Evolutionary conservation across 176 grass and related monocot genomes (phyloP).

Genomic region (Bonia amplexicaulis): DNA sequence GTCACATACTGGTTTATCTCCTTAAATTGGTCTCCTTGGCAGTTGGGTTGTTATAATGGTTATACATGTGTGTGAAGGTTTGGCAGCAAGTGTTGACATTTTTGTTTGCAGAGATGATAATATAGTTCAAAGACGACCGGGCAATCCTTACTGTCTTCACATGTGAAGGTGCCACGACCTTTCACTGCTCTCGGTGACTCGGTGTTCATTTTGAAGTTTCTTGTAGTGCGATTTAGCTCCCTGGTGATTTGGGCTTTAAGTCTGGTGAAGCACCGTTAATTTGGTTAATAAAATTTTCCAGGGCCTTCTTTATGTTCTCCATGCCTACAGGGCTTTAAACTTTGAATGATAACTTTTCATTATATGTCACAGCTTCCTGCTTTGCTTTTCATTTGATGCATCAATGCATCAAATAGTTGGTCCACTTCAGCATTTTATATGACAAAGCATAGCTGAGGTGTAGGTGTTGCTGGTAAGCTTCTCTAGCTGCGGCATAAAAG

Average conservation of each 20-base stretch:
- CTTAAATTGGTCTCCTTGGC: background rate
- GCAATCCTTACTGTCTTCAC: background rate
- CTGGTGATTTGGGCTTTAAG: constrained; percentile 4
- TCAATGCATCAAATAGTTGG: no score
- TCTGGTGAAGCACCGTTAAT: background rate
- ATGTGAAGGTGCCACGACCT: constrained; percentile 16
- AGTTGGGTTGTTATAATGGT: background rate
- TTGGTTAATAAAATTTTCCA: no score
- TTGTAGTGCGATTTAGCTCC: background rate
- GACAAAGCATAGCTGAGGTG: no score
- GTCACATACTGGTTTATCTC: background rate
- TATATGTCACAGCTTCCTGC: no score
- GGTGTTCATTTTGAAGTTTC: background rate
- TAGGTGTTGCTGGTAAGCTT: no score
- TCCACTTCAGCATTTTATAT: no score
- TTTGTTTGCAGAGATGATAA: constrained; percentile 4
- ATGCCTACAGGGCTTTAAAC: no score
- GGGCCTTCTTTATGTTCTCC: no score
- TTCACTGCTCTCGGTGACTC: background rate
- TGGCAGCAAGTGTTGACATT: background rate
- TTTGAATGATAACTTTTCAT: no score
- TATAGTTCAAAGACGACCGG: background rate
- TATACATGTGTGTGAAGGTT: background rate
- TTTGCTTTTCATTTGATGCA: no score
- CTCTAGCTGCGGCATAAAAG: no score